Evolutionary conservation across 805 yeast genomes (phyloP).

Genomic region (Kurtzmaniella cleridarum): DNA sequence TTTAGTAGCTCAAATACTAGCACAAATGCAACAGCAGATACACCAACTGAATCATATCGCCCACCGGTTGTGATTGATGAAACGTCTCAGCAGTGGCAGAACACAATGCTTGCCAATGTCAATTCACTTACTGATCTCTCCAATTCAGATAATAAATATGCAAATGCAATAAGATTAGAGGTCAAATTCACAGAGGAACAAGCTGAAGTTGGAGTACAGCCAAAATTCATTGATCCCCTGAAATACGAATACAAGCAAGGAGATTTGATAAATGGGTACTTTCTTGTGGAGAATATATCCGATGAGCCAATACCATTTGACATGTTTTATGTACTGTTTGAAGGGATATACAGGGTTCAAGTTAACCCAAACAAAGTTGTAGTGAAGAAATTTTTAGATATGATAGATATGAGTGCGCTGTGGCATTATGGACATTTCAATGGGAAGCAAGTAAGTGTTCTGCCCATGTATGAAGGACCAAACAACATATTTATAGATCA

Average conservation of each 20-base stretch:
- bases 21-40: too few relatives aligned
- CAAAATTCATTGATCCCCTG: conserved; percentile 25
- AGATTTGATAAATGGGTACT: conserved; percentile 57
- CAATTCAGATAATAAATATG: conserved; percentile 7
- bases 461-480: conserved; percentile 11
- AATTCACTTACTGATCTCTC: conserved; percentile 28
- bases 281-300: conserved; percentile 38
- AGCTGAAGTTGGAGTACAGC: conserved; percentile 20
- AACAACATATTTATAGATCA: conserved; percentile 14
- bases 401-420: conserved; percentile 49
- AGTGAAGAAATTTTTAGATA: conserved; percentile 35
- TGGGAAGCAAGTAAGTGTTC: conserved; percentile 23
- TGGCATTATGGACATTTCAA: conserved; percentile 37
- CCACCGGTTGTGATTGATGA: conserved; percentile 16
- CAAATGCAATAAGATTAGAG: conserved; percentile 14
- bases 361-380: conserved; percentile 9
- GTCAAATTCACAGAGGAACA: conserved; percentile 31
- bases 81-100: conserved; percentile 26
- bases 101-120: conserved; percentile 34
- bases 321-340: conserved; percentile 55
- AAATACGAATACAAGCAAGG: conserved; percentile 56
- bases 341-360: conserved; percentile 37
- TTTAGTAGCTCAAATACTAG: too few relatives aligned
- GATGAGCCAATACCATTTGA: conserved; percentile 48
- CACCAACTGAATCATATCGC: too few relatives aligned